These are phyloP conservation scores for Penicillium thymicola DNA, from an alignment of 2,329 filamentous ascomycete genomes.

Conservation along the genomic window DNA sequence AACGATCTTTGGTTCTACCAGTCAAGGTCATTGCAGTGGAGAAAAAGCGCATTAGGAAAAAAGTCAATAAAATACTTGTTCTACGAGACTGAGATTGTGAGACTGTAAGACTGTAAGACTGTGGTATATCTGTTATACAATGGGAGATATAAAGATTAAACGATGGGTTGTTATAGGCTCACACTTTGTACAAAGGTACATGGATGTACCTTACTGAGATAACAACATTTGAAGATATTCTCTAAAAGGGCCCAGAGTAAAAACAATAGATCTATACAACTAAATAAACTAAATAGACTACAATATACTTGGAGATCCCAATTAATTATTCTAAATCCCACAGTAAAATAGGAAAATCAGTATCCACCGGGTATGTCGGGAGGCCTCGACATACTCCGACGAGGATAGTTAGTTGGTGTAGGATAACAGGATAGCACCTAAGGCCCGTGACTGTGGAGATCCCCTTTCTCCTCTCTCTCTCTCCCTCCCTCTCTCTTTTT, in stretches of 20 bases:
- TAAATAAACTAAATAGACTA: neutral
- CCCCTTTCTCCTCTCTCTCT: conserved; percentile 13
- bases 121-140: neutral
- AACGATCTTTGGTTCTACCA: neutral
- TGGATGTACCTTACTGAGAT: neutral
- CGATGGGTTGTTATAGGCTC: neutral
- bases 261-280: neutral
- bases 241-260: neutral
- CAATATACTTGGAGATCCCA: neutral
- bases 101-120: too few species aligned
- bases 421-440: neutral
- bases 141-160: neutral
- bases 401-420: conserved; percentile 9
- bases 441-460: conserved; percentile 16
- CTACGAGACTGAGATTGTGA: neutral
- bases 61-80: conserved; percentile 2
- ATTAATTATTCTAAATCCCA: neutral
- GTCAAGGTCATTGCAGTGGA: neutral
- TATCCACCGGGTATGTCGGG: conserved; percentile 24
- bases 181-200: neutral
- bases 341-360: conserved; percentile 12
- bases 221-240: neutral
- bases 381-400: conserved; percentile 12
- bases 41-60: neutral
- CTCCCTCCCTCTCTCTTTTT: conserved; percentile 7